Conservation (phyloP, 192 early-diverging fungal genomes). For the Coemansia sp. region DNA sequence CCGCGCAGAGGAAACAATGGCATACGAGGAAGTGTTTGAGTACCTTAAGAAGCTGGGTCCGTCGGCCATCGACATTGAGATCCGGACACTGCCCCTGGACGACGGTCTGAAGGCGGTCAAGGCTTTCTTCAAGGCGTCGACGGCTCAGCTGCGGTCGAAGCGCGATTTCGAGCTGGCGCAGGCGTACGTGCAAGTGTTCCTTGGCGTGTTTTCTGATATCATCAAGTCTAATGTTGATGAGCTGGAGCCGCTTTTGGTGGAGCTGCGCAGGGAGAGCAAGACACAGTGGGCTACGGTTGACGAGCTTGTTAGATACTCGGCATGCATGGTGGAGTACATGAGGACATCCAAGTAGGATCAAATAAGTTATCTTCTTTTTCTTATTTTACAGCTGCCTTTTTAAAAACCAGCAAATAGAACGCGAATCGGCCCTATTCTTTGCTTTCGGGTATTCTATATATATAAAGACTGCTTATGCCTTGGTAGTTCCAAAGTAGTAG, state of each 20-base stretch:
- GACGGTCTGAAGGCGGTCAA: conserved; percentile 62
- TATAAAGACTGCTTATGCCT: too few species aligned
- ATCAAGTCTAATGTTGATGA: conserved; percentile 62
- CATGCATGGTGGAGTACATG: conserved; percentile 55
- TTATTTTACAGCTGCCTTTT: neutral
- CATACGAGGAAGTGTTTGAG: conserved; percentile 61
- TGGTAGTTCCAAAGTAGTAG: conserved; percentile 45
- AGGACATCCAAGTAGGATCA: conserved; percentile 21
- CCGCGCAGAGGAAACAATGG: conserved; percentile 18
- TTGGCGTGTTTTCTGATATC: conserved; percentile 80
- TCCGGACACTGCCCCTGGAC: conserved; percentile 74
- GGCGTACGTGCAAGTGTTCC: conserved; percentile 74
- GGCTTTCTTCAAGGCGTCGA: conserved; percentile 68
- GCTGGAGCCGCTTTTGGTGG: conserved; percentile 49
- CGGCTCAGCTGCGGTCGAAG: conserved; percentile 59
- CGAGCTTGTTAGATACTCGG: conserved; percentile 46
- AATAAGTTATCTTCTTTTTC: neutral
- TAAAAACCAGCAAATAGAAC: too few species aligned
- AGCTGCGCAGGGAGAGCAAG: conserved; percentile 31
- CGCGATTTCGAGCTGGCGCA: conserved; percentile 88
- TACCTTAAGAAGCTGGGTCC: conserved; percentile 78
- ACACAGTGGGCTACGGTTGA: conserved; percentile 42
- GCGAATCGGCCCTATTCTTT: too few species aligned
- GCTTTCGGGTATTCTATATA: neutral
- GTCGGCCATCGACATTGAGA: conserved; percentile 81